Conservation (phyloP, 371 early-diverging fungal genomes). For the Saksenaea oblongispora region DNA sequence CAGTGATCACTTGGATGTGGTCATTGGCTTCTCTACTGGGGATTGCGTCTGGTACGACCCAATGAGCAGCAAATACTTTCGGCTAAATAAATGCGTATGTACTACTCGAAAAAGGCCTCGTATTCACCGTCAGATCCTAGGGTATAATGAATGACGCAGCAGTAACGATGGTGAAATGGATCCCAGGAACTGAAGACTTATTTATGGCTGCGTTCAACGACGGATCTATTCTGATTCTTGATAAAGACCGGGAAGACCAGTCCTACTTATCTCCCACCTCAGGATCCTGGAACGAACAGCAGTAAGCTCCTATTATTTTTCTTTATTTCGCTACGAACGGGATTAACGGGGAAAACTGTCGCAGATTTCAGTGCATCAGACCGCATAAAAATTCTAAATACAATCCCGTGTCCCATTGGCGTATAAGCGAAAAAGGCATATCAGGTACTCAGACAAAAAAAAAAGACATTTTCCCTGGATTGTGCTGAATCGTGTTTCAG, state of each 20-base stretch:
- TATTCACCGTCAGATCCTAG: slow-evolving; percentile 22
- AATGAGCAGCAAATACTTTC: slow-evolving; percentile 65
- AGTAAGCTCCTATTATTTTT: too few relatives aligned
- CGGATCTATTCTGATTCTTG: slow-evolving; percentile 80
- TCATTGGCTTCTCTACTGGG: slow-evolving; percentile 86
- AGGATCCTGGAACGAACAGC: slow-evolving; percentile 26
- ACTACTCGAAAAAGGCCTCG: neutral
- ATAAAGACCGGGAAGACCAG: slow-evolving; percentile 84
- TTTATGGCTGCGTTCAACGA: slow-evolving; percentile 83
- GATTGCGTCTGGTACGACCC: slow-evolving; percentile 85
- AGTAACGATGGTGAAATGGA: slow-evolving; percentile 85
- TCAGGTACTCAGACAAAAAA: slow-evolving; percentile 45
- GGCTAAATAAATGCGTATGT: slow-evolving; percentile 44
- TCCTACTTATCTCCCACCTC: slow-evolving; percentile 43
- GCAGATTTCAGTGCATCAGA: slow-evolving; percentile 54
- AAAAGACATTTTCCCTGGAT: neutral
- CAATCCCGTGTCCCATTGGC: slow-evolving; percentile 77
- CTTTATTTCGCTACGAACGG: neutral
- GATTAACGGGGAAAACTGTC: neutral
- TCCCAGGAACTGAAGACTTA: slow-evolving; percentile 84
- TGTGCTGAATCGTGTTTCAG: slow-evolving; percentile 17
- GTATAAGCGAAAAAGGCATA: slow-evolving; percentile 62
- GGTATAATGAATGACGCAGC: slow-evolving; percentile 66
- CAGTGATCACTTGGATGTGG: slow-evolving; percentile 68
- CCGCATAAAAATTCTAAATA: slow-evolving; percentile 53